Percentiles rank a stretch among this genome's conserved stretches.
Conservation (phyloP, 1,284 basidiomycete genomes). For the Trametes polyzona region DNA sequence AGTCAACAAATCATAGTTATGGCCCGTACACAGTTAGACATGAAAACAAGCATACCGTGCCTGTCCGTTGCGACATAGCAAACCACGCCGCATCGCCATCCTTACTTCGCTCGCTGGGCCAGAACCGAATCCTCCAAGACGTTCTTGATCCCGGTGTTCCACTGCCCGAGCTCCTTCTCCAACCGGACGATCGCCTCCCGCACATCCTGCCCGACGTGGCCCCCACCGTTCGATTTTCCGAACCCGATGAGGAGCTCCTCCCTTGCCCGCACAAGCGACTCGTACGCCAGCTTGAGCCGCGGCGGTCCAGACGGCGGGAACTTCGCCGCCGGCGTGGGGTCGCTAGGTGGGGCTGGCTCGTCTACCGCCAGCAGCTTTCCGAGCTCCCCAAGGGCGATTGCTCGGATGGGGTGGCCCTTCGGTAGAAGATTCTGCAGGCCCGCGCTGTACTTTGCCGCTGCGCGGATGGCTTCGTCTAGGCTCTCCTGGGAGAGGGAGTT, state of each 20-base stretch:
- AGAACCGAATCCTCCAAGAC: slow-evolving; percentile 44
- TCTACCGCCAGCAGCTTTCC: slow-evolving; percentile 83
- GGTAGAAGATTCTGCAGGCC: slow-evolving; percentile 61
- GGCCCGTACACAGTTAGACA: neutral
- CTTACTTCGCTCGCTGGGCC: slow-evolving; percentile 6
- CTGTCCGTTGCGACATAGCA: neutral
- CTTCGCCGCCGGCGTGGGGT: slow-evolving; percentile 13
- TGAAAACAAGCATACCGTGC: neutral
- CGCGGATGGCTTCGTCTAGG: slow-evolving; percentile 68
- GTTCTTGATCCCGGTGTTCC: slow-evolving; percentile 59
- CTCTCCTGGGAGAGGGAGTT: slow-evolving; percentile 45
- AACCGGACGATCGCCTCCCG: slow-evolving; percentile 57
- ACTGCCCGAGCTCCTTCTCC: slow-evolving; percentile 72
- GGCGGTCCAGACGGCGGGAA: slow-evolving; percentile 70
- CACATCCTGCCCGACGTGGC: slow-evolving; percentile 60
- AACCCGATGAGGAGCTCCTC: slow-evolving; percentile 66
- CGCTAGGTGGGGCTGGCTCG: slow-evolving; percentile 50
- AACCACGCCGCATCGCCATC: neutral
- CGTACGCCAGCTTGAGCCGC: slow-evolving; percentile 64
- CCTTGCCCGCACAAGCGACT: slow-evolving; percentile 64
- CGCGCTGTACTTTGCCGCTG: slow-evolving; percentile 56
- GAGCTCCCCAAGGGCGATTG: slow-evolving; percentile 76
- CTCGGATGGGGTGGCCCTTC: slow-evolving; percentile 80
- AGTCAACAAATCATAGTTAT: neutral
- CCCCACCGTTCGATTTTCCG: slow-evolving; percentile 62